phyloP scores from a whole-genome alignment of 192 early-diverging fungal species.

The Entomortierella lignicola region DNA sequence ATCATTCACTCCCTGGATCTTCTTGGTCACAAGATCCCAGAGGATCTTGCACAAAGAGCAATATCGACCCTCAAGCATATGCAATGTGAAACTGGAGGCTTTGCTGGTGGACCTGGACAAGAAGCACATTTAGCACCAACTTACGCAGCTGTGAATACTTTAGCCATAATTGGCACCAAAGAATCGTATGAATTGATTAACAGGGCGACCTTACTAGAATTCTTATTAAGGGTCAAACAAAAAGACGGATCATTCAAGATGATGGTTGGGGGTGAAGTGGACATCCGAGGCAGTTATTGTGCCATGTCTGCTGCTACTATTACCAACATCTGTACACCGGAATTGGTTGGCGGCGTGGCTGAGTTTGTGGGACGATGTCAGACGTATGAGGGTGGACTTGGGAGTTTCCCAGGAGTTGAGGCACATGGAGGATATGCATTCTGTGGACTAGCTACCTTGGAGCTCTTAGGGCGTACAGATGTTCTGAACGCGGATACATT shows the following conservation, averaged over 20 bases:
- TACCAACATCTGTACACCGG: conserved; percentile 86
- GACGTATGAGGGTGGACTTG: conserved; percentile 95
- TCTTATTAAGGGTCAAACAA: conserved; percentile 85
- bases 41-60: conserved; percentile 57
- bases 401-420: conserved; percentile 83
- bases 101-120: conserved; percentile 88
- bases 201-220: conserved; percentile 74
- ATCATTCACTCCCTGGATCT: conserved; percentile 86
- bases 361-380: conserved; percentile 77
- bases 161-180: conserved; percentile 82
- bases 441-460: conserved; percentile 90
- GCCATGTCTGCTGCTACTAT: conserved; percentile 81
- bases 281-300: conserved; percentile 92
- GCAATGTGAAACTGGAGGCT: conserved; percentile 84
- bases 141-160: conserved; percentile 86
- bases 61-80: conserved; percentile 72
- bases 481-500: conserved; percentile 71
- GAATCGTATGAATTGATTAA: conserved; percentile 77
- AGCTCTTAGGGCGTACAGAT: conserved; percentile 76
- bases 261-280: conserved; percentile 93
- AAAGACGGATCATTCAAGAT: conserved; percentile 90
- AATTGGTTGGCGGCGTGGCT: conserved; percentile 70
- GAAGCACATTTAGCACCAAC: conserved; percentile 89
- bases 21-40: conserved; percentile 67
- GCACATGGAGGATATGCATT: conserved; percentile 97